These are phyloP conservation scores for Podila epicladia DNA, from an alignment of 192 early-diverging fungal species.

Conservation along the genomic window DNA sequence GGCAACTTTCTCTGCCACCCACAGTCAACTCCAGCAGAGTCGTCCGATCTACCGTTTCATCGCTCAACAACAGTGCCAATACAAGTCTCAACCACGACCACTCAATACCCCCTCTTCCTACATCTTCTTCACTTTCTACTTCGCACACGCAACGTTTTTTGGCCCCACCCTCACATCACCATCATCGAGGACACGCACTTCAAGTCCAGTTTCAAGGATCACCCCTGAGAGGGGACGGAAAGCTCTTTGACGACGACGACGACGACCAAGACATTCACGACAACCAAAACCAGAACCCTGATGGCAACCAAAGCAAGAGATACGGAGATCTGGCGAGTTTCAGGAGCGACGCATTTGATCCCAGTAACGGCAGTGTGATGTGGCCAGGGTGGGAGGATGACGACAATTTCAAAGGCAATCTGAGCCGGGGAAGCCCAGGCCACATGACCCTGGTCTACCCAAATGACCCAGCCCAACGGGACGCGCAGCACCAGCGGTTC, in stretches of 20 bases:
- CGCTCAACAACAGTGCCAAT: constrained; percentile 44
- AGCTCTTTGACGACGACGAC: constrained; percentile 3
- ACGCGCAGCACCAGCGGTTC: constrained; percentile 38
- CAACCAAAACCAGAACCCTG: neutral
- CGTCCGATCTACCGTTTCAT: constrained; percentile 16
- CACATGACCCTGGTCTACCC: neutral
- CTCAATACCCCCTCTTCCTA: neutral
- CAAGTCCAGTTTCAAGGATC: constrained; percentile 23
- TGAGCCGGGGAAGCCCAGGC: neutral
- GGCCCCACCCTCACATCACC: constrained; percentile 4
- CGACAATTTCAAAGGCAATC: constrained; percentile 1
- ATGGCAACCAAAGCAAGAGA: neutral
- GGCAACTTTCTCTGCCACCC: constrained; percentile 23
- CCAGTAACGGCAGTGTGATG: constrained; percentile 2
- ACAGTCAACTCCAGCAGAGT: constrained; percentile 27
- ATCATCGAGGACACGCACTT: constrained; percentile 11
- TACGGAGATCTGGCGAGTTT: neutral
- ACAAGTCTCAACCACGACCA: constrained; percentile 32
- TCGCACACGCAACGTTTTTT: neutral
- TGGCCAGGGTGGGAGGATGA: constrained; percentile 29
- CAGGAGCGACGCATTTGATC: neutral
- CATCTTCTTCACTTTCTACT: neutral
- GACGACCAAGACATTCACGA: constrained; percentile 8
- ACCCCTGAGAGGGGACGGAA: constrained; percentile 15
- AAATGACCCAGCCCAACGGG: constrained; percentile 34